Conservation (phyloP, 177 flowering plant species). For the Vitis hybrid region DNA sequence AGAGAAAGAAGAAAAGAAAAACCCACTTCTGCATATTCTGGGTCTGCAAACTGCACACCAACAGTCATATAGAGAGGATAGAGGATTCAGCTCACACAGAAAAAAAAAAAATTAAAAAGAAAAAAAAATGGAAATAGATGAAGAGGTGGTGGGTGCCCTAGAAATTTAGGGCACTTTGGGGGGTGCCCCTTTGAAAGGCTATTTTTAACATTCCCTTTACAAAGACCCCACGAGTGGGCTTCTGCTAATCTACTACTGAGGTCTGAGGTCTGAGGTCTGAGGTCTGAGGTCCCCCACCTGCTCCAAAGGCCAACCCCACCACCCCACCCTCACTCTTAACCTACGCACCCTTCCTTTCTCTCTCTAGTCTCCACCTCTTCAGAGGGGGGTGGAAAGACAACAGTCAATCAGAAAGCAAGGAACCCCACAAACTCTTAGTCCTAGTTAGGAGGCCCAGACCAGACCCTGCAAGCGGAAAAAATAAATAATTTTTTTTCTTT, state of each 20-base stretch:
- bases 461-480: slow-evolving; percentile 1
- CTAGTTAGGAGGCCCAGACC: slow-evolving; percentile 1
- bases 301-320: background rate
- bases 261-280: background rate
- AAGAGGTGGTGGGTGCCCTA: too few relatives aligned
- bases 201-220: slow-evolving; percentile 17
- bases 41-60: too few relatives aligned
- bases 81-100: too few relatives aligned
- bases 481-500: slow-evolving; percentile 3
- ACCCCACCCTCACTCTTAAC: slow-evolving; percentile 6
- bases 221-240: slow-evolving; percentile 29
- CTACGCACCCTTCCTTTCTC: slow-evolving; percentile 17
- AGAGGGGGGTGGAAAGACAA: slow-evolving; percentile 16
- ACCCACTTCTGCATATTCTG: too few relatives aligned
- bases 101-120: too few relatives aligned
- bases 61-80: too few relatives aligned
- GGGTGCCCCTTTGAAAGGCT: too few relatives aligned
- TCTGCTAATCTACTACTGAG: background rate
- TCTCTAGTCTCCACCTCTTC: slow-evolving; percentile 4
- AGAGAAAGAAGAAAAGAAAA: too few relatives aligned
- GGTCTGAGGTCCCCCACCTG: slow-evolving; percentile 12
- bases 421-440: slow-evolving; percentile 36
- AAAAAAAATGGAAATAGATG: too few relatives aligned
- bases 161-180: too few relatives aligned
- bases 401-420: slow-evolving; percentile 35